phyloP scores from a whole-genome alignment of 768 basidiomycete species.

The Podaxis mareebaensis region DNA sequence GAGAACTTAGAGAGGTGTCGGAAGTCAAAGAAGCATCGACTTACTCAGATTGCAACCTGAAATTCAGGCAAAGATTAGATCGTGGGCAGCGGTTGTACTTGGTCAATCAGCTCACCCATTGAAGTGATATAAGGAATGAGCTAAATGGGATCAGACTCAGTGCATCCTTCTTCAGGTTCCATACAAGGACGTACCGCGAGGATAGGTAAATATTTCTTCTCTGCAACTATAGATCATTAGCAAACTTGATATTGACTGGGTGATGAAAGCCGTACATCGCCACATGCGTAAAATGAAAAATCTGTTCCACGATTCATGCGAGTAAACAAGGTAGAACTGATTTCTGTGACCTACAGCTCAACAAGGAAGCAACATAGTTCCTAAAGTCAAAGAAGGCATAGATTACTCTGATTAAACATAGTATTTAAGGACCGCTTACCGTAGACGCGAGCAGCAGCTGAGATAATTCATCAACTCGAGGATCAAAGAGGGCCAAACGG shows the following conservation, averaged over 20 bases:
- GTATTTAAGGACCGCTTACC: not conserved
- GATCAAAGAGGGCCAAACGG: not conserved
- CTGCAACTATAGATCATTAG: not conserved
- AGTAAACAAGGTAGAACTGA: not conserved
- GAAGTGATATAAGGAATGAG: conserved; percentile 3
- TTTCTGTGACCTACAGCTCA: conserved; percentile 2
- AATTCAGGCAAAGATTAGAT: not conserved
- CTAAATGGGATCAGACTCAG: not conserved
- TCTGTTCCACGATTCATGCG: not conserved
- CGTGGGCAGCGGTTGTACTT: not conserved
- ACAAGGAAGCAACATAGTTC: not conserved
- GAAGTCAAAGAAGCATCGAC: not conserved
- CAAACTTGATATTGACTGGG: not conserved
- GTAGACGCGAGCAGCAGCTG: not conserved
- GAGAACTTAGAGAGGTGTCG: not conserved
- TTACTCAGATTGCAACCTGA: not conserved
- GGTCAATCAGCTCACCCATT: not conserved
- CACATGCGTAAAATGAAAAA: conserved; percentile 12
- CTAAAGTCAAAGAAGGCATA: not conserved
- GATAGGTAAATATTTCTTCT: not conserved
- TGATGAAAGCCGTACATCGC: conserved; percentile 2
- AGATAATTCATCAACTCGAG: not conserved
- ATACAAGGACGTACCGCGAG: not conserved
- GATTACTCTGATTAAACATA: not conserved
- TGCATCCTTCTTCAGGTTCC: not conserved